phyloP scores from a whole-genome alignment of 495 filamentous ascomycete genomes.

The Cenococcum geophilum region DNA sequence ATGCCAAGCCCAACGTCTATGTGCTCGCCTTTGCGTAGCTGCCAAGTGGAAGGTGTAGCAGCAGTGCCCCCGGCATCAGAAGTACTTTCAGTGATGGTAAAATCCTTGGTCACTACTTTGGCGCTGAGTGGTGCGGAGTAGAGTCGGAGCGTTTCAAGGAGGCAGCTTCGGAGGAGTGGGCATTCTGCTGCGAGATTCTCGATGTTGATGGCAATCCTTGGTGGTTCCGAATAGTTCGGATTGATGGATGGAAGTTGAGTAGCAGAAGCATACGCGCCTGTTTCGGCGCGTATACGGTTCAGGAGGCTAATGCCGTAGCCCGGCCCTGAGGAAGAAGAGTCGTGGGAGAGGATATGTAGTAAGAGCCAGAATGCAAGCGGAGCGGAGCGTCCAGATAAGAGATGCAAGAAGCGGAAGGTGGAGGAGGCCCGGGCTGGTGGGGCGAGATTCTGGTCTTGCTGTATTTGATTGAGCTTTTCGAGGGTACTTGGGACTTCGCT shows the following conservation, averaged over 20 bases:
- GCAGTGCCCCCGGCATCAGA: slow-evolving; percentile 35
- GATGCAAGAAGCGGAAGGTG: slow-evolving; percentile 45
- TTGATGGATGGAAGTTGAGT: slow-evolving; percentile 44
- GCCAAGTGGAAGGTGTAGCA: slow-evolving; percentile 34
- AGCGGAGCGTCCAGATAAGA: slow-evolving; percentile 47
- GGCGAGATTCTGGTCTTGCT: slow-evolving; percentile 14
- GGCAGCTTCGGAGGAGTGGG: slow-evolving; percentile 48
- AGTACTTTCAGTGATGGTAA: slow-evolving; percentile 41
- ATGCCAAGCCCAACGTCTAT: slow-evolving; percentile 45
- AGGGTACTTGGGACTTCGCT: slow-evolving; percentile 23
- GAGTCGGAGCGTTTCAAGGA: slow-evolving; percentile 51
- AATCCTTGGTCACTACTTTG: slow-evolving; percentile 42
- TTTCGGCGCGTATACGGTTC: slow-evolving; percentile 49
- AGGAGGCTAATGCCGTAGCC: slow-evolving; percentile 29
- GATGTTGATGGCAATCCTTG: slow-evolving; percentile 48
- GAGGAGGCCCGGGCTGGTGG: slow-evolving; percentile 26
- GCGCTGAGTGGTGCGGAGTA: slow-evolving; percentile 46
- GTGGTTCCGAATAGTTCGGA: slow-evolving; percentile 45
- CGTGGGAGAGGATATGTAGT: slow-evolving; percentile 48
- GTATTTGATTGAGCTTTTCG: slow-evolving; percentile 9
- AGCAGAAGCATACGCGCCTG: slow-evolving; percentile 43
- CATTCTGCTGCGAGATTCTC: slow-evolving; percentile 44
- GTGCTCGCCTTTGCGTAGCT: slow-evolving; percentile 45
- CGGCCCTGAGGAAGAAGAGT: slow-evolving; percentile 32
- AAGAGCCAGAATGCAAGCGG: slow-evolving; percentile 53